A percentile compares a stretch with the other conserved stretches of the same genome.
Conservation (phyloP, 345 rosid genomes). For the Populus nigra region DNA sequence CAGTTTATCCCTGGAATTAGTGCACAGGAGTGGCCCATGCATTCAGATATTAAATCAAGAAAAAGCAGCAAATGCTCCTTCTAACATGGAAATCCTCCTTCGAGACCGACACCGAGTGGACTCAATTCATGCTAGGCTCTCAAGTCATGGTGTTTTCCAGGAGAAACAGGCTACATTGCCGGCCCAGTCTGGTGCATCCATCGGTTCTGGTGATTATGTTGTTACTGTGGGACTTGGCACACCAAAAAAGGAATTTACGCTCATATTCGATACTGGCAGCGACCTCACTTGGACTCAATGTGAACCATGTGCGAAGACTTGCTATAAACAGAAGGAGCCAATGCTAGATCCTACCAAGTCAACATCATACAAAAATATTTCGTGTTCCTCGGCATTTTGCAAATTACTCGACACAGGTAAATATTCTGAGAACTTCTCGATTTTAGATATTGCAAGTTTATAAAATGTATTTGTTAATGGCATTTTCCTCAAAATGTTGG, state of each 20-base stretch:
- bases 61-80: not conserved
- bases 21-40: too few relatives aligned
- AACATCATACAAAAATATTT: constrained; percentile 18
- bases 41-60: too few relatives aligned
- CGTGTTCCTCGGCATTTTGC: constrained; percentile 17
- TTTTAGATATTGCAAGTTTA: too few relatives aligned
- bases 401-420: constrained; percentile 7
- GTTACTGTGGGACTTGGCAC: constrained; percentile 28
- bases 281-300: constrained; percentile 39
- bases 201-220: constrained; percentile 14
- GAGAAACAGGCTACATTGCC: not conserved
- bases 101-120: constrained; percentile 15
- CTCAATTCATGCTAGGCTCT: constrained; percentile 2
- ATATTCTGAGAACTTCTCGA: not conserved
- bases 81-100: not conserved
- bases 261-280: constrained; percentile 29
- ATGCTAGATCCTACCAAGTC: constrained; percentile 26
- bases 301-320: constrained; percentile 13
- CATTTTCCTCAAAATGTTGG: too few relatives aligned
- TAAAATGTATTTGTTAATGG: too few relatives aligned
- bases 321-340: constrained; percentile 24
- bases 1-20: too few relatives aligned
- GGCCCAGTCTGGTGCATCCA: not conserved
- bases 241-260: constrained; percentile 10
- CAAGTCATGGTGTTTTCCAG: not conserved